phyloP scores from a whole-genome alignment of 164 flowering plant genomes.

The Sedum album region DNA sequence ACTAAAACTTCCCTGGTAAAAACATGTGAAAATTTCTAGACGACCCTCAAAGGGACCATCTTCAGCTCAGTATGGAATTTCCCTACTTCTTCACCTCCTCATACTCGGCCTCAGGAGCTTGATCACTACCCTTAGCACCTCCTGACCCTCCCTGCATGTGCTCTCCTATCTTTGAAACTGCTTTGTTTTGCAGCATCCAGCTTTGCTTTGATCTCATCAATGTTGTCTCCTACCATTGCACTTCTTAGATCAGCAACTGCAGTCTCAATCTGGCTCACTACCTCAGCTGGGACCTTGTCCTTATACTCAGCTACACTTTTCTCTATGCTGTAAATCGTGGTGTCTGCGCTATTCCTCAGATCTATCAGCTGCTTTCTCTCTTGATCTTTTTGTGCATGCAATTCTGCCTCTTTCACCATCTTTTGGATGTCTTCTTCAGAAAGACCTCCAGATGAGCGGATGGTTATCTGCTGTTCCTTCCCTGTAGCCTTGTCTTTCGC shows the following conservation, averaged over 20 bases:
- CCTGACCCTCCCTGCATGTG: no score
- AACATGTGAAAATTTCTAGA: no score
- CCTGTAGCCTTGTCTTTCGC: constrained; percentile 26
- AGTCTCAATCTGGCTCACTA: constrained; percentile 19
- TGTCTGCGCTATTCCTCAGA: constrained; percentile 23
- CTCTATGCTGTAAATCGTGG: constrained; percentile 28
- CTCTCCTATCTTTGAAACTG: no score
- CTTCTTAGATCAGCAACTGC: constrained; percentile 22
- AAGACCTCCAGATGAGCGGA: constrained; percentile 31
- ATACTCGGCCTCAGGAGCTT: no score
- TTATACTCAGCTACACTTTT: constrained; percentile 26
- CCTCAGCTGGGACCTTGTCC: constrained; percentile 23
- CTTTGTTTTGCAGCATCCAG: no score
- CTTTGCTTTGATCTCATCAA: constrained; percentile 21
- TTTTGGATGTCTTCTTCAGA: constrained; percentile 25
- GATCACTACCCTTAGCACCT: no score
- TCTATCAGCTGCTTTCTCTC: constrained; percentile 26
- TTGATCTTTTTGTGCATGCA: constrained; percentile 27
- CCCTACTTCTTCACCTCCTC: no score
- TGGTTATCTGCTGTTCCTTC: constrained; percentile 28
- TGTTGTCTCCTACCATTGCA: constrained; percentile 21
- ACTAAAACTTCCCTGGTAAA: no score
- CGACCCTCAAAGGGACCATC: no score
- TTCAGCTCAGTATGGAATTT: no score
- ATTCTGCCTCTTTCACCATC: constrained; percentile 23